phyloP scores from a whole-genome alignment of 2,329 filamentous ascomycete species.

The Fusarium nisikadoi region DNA sequence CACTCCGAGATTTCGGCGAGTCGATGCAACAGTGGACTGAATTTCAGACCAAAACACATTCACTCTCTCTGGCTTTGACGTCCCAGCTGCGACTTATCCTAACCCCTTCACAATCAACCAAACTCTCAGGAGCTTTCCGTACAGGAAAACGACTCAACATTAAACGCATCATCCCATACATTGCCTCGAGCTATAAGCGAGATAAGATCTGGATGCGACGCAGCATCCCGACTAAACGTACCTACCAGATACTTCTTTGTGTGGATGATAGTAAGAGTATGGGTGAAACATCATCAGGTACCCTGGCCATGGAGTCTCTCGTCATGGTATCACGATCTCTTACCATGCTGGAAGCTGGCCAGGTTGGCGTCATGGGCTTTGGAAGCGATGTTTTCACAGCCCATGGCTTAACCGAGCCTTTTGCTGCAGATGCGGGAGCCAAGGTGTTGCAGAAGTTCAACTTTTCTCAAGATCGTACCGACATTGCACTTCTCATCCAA shows the following conservation, averaged over 20 bases:
- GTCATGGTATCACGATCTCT: conserved; percentile 90
- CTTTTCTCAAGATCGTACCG: conserved; percentile 86
- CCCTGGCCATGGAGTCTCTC: conserved; percentile 91
- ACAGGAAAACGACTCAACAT: conserved; percentile 99
- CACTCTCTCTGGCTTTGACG: conserved; percentile 87
- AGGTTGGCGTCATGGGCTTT: conserved; percentile 92
- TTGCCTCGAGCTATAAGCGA: conserved; percentile 96
- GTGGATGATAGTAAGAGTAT: conserved; percentile 97
- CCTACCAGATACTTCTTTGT: conserved; percentile 96
- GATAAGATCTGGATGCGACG: conserved; percentile 99
- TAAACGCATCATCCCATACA: conserved; percentile 99
- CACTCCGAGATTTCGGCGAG: conserved; percentile 61
- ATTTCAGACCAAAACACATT: conserved; percentile 85
- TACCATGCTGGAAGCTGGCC: conserved; percentile 92
- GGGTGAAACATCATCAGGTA: conserved; percentile 80
- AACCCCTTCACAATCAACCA: conserved; percentile 92
- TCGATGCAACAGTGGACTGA: conserved; percentile 83
- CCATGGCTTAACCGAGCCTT: conserved; percentile 85
- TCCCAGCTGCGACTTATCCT: conserved; percentile 97
- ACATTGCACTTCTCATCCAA: conserved; percentile 81
- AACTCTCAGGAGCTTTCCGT: conserved; percentile 94
- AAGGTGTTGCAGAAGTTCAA: conserved; percentile 85
- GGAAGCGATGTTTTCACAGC: conserved; percentile 85
- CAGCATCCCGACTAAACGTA: conserved; percentile 88
- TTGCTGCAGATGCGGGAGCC: conserved; percentile 80